Evolutionary conservation across 352 stramenopile species (phyloP), one percentile per base, ranked within the genome.

Genomic region (Peronospora farinosa): DNA sequence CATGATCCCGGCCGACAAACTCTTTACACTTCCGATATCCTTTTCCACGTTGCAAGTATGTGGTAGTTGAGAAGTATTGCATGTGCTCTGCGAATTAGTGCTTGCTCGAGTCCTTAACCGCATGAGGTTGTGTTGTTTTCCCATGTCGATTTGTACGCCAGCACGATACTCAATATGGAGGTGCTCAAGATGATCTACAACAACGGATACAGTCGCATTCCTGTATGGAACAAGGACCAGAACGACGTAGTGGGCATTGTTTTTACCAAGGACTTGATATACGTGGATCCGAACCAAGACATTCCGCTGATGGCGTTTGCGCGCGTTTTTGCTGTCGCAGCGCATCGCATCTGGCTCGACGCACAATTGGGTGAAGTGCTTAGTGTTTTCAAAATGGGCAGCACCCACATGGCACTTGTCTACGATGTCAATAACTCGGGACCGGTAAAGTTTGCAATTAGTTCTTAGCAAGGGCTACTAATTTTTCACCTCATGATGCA

Each of bases 161-260:
- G 61, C 15, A 79, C 67, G 2, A 69, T 51, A 46, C 64, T 86
- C 27, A 73, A 63, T 42, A 41, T 86, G 27, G 61, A 84, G 25
- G 66, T 67, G 17, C 72, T 90, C 63, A 82, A 84, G 60, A 60
- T 65, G 32, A 87, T 97, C 40, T 84, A 96, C 45, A 86, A 95
- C 58, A 87, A 63, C 32, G 90, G 93, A 38, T 98, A 97, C 67
- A 96, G 78, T 45, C 86, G 95, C 44, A 96, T 98, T 38, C 94
- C 95, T 0, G 94, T 98, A 10, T 98, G 92, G 65, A 85, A 95
- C 55, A 96, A 96, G 15, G 87, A 98, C 63, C 90, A 89, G 42
- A 95, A 98, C 68, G 95, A 97, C 57, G 89, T 98, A 46, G 82
- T 98, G 35, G 95, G 95, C 7, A 92, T 98, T 47, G 72, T 98